Base-by-base conservation (phyloP, 306 rosid genomes). In the Dicorynia guianensis region DNA sequence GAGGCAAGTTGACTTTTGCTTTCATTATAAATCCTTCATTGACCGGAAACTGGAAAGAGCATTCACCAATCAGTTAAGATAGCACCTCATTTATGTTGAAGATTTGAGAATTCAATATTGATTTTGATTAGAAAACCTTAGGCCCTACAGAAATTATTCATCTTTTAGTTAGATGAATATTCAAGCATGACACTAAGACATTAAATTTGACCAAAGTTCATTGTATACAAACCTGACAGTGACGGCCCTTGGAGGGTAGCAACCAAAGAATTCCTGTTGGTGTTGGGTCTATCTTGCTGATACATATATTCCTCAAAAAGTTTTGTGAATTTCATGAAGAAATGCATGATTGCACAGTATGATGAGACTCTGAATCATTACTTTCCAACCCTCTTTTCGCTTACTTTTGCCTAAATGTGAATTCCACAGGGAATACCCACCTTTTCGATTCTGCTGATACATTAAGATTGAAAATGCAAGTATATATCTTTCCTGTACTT, bases 261-360 rank as follows among this genome's bases (percentile, higher is more conserved):
- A 71, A 78, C 46, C 78, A 67, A 49, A 76, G 76, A 76, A 36
- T 43, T 34, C 65, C 30, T 25, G 30, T 25, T 25, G 30, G 30
- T 65, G 60, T 66, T 84, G 78, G 49, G 74, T 78, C 69, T 77
- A 75, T 70, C 72, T 71, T 71, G 69, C 72, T 8, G 67, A 25
- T 25, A 25, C 76, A 50, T 60, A 50, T 60, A 61, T 67, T 73
- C 74, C 71, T 81, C 33, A 18, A 5, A 63, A 74, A 44, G 53
- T 76, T 81, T 52, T 68, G 72, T 81, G 86, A 87, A 83, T 75
- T 83, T 85, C 83, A 80, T 75, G 89, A 68, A 63, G 81, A 25
- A 25, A 80, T 81, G 63, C 87, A 86, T 81, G 83, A 85, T 83
- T 86, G 69, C 86, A 59, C 35, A 12, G 44, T 80, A 76, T 79